A percentile compares a stretch with the other conserved stretches of the same genome.
Evolutionary conservation across 2,329 filamentous ascomycete genomes (phyloP).

Genomic region (Venturia nashicola): DNA sequence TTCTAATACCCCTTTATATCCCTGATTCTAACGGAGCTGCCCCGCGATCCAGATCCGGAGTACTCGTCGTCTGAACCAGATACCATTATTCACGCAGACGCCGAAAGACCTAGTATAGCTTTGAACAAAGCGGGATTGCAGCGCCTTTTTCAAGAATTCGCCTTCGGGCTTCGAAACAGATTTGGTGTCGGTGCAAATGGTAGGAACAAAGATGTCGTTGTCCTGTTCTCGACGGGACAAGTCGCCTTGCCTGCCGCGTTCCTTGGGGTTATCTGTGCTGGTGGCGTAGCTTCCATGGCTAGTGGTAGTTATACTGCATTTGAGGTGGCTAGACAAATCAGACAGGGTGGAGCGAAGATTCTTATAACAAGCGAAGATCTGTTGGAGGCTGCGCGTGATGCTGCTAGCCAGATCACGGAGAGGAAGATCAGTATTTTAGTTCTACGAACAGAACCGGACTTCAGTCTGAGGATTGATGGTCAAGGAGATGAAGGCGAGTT

Average conservation of each 20-base stretch:
- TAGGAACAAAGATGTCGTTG: constrained; percentile 34
- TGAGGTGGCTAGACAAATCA: constrained; percentile 39
- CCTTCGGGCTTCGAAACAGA: constrained; percentile 39
- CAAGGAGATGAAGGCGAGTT: constrained; percentile 25
- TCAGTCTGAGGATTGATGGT: constrained; percentile 20
- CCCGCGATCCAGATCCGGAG: constrained; percentile 1
- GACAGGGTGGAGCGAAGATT: constrained; percentile 28
- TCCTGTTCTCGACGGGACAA: constrained; percentile 45
- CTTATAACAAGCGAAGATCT: constrained; percentile 37
- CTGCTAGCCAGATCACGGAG: constrained; percentile 38
- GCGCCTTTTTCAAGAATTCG: constrained; percentile 39
- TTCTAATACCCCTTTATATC: not conserved
- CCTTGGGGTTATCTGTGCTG: constrained; percentile 45
- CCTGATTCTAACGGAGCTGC: not conserved
- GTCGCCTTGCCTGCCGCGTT: constrained; percentile 41
- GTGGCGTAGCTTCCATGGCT: constrained; percentile 47
- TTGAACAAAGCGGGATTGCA: constrained; percentile 42
- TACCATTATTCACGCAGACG: constrained; percentile 39
- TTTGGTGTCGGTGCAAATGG: constrained; percentile 41
- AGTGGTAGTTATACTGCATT: constrained; percentile 35
- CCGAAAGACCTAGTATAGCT: constrained; percentile 38
- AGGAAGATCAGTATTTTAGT: constrained; percentile 36
- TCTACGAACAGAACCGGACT: constrained; percentile 31
- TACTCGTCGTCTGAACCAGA: not conserved
- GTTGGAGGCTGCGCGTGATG: constrained; percentile 33